Percentiles rank a stretch among this genome's conserved stretches.
These are phyloP conservation scores for Tetracentron sinense DNA, from an alignment of 164 flowering plant species.

Conservation along the genomic window DNA sequence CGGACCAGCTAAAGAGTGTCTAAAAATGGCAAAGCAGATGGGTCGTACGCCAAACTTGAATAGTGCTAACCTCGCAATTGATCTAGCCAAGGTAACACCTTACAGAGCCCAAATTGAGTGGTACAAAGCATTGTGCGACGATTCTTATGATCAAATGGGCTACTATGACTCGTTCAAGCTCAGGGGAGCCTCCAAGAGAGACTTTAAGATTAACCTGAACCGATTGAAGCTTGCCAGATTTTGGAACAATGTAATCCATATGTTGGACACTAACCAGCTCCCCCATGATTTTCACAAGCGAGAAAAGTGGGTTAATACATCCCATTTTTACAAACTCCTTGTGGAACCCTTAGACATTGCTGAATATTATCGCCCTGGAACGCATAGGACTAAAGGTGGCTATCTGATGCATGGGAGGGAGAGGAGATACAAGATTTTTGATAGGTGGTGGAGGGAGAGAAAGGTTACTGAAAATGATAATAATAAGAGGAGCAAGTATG, in stretches of 20 bases:
- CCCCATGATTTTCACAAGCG: conserved; percentile 61
- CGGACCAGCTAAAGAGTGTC: conserved; percentile 35
- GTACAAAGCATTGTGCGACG: conserved; percentile 64
- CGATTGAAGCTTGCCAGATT: conserved; percentile 49
- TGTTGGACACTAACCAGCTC: conserved; percentile 55
- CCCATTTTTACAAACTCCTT: conserved; percentile 62
- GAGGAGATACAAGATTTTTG: conserved; percentile 57
- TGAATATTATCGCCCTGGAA: conserved; percentile 49
- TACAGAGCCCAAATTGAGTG: conserved; percentile 72
- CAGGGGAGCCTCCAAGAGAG: conserved; percentile 41
- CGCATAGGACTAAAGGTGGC: conserved; percentile 48
- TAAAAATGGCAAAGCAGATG: conserved; percentile 41
- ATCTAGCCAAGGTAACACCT: conserved; percentile 41
- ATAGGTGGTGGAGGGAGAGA: conserved; percentile 61
- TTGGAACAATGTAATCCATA: conserved; percentile 53
- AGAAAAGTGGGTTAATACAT: conserved; percentile 64
- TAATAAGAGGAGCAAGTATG: conserved; percentile 43
- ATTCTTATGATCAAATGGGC: conserved; percentile 38
- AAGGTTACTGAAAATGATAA: conserved; percentile 17
- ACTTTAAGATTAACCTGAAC: conserved; percentile 44
- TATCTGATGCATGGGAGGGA: conserved; percentile 53
- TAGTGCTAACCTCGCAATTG: conserved; percentile 46
- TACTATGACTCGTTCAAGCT: conserved; percentile 75
- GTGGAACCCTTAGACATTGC: conserved; percentile 88
- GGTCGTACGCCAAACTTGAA: conserved; percentile 50